Conservation (phyloP, 805 yeast species). For the Metschnikowia drakensbergensis region DNA sequence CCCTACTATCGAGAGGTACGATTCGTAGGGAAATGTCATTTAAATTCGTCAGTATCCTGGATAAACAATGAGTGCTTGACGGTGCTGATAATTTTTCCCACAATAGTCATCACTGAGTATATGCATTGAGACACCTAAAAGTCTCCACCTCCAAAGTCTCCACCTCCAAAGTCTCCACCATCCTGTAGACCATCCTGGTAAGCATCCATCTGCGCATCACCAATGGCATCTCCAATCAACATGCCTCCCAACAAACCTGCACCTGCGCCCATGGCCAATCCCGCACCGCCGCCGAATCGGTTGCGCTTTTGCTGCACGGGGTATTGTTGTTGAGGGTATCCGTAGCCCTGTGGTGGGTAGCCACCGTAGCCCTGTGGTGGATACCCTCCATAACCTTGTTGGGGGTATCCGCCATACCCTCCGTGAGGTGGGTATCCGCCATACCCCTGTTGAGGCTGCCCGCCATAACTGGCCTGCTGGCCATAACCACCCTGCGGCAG, state of each 20-base stretch:
- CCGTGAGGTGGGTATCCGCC: conserved; percentile 26
- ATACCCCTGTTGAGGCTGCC: conserved; percentile 20
- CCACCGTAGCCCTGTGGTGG: conserved; percentile 25
- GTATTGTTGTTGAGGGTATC: conserved; percentile 17
- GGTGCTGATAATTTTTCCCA: no score
- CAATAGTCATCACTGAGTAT: neutral
- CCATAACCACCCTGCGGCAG: conserved; percentile 6
- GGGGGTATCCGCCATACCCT: conserved; percentile 11
- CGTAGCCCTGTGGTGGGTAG: conserved; percentile 28
- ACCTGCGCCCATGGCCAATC: conserved; percentile 45
- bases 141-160: conserved; percentile 14
- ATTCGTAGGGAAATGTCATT: neutral
- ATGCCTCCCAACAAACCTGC: conserved; percentile 63
- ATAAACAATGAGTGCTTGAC: neutral
- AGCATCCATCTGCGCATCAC: conserved; percentile 25
- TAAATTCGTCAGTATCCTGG: neutral
- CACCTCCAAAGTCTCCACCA: conserved; percentile 29
- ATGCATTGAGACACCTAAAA: neutral
- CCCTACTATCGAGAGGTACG: neutral
- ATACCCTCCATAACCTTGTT: conserved; percentile 28
- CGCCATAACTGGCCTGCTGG: conserved; percentile 15
- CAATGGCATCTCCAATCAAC: conserved; percentile 45
- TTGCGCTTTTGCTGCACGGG: conserved; percentile 22
- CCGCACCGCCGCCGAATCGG: conserved; percentile 35
- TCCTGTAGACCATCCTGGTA: conserved; percentile 31